A percentile compares a stretch with the other conserved stretches of the same genome.
Conservation (phyloP, 495 filamentous ascomycete species). For the Podospora pseudoanserina region DNA sequence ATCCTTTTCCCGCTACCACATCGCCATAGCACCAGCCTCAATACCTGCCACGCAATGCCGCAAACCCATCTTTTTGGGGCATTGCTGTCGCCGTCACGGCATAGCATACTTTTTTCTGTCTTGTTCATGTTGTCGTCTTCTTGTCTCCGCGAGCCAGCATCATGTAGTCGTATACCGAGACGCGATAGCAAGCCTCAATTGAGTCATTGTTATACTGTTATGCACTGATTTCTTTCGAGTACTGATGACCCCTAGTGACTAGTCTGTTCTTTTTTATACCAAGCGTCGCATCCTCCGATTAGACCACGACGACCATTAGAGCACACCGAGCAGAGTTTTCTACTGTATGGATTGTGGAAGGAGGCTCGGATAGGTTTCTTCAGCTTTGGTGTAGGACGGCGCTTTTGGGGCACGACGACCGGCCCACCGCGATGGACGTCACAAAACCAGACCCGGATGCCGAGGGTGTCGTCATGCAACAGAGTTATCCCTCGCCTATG, state of each 20-base stretch:
- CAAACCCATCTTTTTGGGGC: background rate
- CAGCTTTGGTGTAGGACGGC: background rate
- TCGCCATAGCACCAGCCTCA: constrained; percentile 6
- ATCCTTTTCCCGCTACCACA: background rate
- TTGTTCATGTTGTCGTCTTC: background rate
- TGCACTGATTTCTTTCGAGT: background rate
- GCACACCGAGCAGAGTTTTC: background rate
- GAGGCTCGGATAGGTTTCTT: background rate
- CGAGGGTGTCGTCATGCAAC: constrained; percentile 27
- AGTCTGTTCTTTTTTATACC: background rate
- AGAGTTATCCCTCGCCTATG: constrained; percentile 30
- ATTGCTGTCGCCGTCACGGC: constrained; percentile 5
- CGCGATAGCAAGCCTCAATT: background rate
- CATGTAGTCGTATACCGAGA: background rate
- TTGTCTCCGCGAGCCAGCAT: background rate
- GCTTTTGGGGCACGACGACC: background rate
- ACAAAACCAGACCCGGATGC: constrained; percentile 16
- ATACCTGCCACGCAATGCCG: background rate
- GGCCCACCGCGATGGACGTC: constrained; percentile 24
- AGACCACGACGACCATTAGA: background rate
- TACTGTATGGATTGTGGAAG: background rate
- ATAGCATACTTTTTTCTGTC: background rate
- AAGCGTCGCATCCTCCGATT: background rate
- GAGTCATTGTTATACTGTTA: background rate
- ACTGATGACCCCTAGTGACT: background rate